These are phyloP conservation scores for Chytriomyces sp. DNA, from an alignment of 192 early-diverging fungal genomes.

Conservation along the genomic window DNA sequence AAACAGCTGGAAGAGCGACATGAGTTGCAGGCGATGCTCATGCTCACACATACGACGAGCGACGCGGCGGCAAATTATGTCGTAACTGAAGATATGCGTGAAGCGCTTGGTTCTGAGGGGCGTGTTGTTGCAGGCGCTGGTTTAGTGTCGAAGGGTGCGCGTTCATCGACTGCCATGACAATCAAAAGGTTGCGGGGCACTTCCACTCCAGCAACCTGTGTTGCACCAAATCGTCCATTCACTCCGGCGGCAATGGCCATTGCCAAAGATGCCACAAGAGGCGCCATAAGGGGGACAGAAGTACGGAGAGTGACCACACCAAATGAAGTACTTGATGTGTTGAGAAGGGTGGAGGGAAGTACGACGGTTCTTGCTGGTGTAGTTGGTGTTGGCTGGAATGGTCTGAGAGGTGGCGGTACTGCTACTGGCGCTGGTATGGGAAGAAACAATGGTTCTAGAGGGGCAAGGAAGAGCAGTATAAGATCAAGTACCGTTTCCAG, in stretches of 20 bases:
- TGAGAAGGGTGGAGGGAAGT: slow-evolving; percentile 22
- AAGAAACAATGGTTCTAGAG: slow-evolving; percentile 2
- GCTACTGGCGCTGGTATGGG: background rate
- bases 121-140: background rate
- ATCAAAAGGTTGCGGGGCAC: background rate
- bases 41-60: slow-evolving; percentile 29
- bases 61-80: slow-evolving; percentile 25
- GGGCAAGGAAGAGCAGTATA: background rate
- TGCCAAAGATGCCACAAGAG: slow-evolving; percentile 20
- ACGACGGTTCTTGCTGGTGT: slow-evolving; percentile 19
- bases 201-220: slow-evolving; percentile 20
- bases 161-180: background rate
- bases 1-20: slow-evolving; percentile 19
- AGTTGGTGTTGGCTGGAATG: slow-evolving; percentile 13
- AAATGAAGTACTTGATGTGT: slow-evolving; percentile 29
- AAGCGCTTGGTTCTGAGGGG: background rate
- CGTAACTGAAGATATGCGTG: background rate
- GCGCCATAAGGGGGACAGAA: background rate
- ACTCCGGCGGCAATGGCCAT: slow-evolving; percentile 27
- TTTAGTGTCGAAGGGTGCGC: too few relatives aligned
- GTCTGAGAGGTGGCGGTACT: background rate
- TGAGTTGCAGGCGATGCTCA: slow-evolving; percentile 20
- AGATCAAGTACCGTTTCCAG: background rate
- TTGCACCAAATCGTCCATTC: background rate
- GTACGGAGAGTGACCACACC: slow-evolving; percentile 22